Conservation (phyloP, 495 filamentous ascomycete genomes). For the Sordaria brevicollis region DNA sequence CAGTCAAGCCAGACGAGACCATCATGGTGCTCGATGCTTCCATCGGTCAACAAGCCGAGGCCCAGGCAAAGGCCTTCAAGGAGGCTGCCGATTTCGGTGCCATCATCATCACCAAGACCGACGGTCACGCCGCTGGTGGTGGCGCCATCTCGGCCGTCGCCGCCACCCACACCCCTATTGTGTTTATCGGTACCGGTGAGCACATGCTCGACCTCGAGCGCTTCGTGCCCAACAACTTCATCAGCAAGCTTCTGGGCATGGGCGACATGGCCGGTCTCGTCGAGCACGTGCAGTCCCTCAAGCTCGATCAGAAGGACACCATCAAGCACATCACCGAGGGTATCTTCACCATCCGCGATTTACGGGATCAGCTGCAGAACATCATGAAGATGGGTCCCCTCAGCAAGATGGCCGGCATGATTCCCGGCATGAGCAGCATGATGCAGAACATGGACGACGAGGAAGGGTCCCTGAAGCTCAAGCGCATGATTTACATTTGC, state of each 20-base stretch:
- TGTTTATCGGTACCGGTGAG: slow-evolving; percentile 95
- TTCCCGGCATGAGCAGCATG: slow-evolving; percentile 84
- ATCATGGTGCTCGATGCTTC: slow-evolving; percentile 96
- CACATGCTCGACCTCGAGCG: slow-evolving; percentile 92
- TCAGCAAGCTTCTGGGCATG: slow-evolving; percentile 90
- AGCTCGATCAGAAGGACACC: slow-evolving; percentile 94
- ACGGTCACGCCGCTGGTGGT: slow-evolving; percentile 88
- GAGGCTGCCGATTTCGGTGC: slow-evolving; percentile 95
- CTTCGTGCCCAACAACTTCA: slow-evolving; percentile 83
- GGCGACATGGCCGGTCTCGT: slow-evolving; percentile 92
- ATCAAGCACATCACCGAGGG: slow-evolving; percentile 98
- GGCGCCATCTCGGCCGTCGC: slow-evolving; percentile 98
- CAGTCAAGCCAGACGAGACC: slow-evolving; percentile 89
- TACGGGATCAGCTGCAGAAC: slow-evolving; percentile 89
- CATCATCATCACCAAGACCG: slow-evolving; percentile 98
- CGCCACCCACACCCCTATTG: slow-evolving; percentile 91
- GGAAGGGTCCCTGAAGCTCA: slow-evolving; percentile 81
- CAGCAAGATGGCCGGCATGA: slow-evolving; percentile 98
- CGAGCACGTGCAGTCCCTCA: slow-evolving; percentile 94
- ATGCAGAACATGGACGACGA: slow-evolving; percentile 96
- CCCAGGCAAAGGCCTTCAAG: slow-evolving; percentile 93
- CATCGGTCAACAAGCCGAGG: slow-evolving; percentile 92
- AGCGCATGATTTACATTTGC: slow-evolving; percentile 98
- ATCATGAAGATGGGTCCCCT: slow-evolving; percentile 99
- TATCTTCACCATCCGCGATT: slow-evolving; percentile 89